These are phyloP conservation scores for Stephanocyclus meneghinianus DNA, from an alignment of 352 stramenopile genomes.

Conservation along the genomic window DNA sequence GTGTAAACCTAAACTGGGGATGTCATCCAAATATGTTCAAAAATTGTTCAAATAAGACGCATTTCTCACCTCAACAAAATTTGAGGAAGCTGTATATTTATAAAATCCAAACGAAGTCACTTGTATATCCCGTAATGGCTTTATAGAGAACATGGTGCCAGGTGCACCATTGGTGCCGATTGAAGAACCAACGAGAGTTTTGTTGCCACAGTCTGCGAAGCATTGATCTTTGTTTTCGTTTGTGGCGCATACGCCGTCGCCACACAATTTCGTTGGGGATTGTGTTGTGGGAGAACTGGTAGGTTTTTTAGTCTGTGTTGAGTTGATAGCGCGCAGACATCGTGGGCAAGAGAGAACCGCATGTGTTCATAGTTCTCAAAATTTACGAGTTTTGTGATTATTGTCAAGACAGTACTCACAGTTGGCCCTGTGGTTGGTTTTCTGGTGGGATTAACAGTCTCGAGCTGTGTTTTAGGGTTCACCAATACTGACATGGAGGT, in stretches of 20 bases:
- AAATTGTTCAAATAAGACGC: not conserved
- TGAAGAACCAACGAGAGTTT: not conserved
- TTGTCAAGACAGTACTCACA: conserved; percentile 3
- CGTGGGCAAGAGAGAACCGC: too few species aligned
- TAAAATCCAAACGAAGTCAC: conserved; percentile 19
- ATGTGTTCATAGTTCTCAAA: too few species aligned
- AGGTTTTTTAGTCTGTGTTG: not conserved
- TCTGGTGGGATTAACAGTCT: not conserved
- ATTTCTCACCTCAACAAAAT: conserved; percentile 11
- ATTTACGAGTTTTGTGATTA: too few species aligned
- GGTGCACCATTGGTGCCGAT: not conserved
- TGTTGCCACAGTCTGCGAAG: conserved; percentile 1
- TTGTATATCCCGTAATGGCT: conserved; percentile 1
- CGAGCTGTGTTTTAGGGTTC: conserved; percentile 1
- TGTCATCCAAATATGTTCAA: not conserved
- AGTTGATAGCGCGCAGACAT: too few species aligned
- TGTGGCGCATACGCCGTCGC: not conserved
- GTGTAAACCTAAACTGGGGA: conserved; percentile 12
- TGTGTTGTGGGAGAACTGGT: not conserved
- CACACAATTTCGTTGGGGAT: conserved; percentile 5
- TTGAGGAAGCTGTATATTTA: not conserved
- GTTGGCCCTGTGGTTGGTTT: not conserved
- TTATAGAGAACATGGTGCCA: conserved; percentile 18
- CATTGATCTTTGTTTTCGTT: conserved; percentile 6
- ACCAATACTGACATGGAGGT: conserved; percentile 13